phyloP scores from a whole-genome alignment of 2,329 filamentous ascomycete genomes.

The Monosporascus ibericus region DNA sequence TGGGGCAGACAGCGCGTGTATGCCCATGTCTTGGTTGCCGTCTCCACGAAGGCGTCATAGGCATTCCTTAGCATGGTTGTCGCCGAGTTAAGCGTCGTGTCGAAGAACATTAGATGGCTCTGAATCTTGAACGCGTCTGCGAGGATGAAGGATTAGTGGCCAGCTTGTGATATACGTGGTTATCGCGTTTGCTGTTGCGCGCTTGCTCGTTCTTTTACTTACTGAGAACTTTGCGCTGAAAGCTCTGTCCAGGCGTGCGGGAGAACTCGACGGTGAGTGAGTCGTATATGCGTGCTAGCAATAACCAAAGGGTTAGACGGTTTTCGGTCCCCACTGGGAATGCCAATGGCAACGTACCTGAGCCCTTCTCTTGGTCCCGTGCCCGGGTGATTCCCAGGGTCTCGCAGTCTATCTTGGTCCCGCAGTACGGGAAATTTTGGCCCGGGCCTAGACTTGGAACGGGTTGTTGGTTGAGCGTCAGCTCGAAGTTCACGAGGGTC shows the following conservation, averaged over 20 bases:
- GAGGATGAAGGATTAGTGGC: too few relatives aligned
- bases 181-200: too few relatives aligned
- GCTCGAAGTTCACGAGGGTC: conserved; percentile 77
- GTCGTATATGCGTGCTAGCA: conserved; percentile 50
- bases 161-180: too few relatives aligned
- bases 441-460: conserved; percentile 41
- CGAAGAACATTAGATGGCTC: conserved; percentile 77
- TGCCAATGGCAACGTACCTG: conserved; percentile 35
- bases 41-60: conserved; percentile 67
- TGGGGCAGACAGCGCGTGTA: conserved; percentile 54
- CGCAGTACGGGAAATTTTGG: conserved; percentile 79
- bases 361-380: conserved; percentile 38
- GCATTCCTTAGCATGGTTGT: conserved; percentile 68
- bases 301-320: conserved; percentile 4
- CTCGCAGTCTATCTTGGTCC: conserved; percentile 65
- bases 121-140: conserved; percentile 72
- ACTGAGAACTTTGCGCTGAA: conserved; percentile 74
- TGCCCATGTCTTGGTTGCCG: conserved; percentile 68
- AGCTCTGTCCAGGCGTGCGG: conserved; percentile 66
- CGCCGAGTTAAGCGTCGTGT: conserved; percentile 69
- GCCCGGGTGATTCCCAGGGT: conserved; percentile 73
- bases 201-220: conserved; percentile 21
- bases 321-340: neutral
- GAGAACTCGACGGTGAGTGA: conserved; percentile 74
- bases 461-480: conserved; percentile 45